phyloP scores from a whole-genome alignment of 345 rosid genomes.

The Boechera stricta region DNA sequence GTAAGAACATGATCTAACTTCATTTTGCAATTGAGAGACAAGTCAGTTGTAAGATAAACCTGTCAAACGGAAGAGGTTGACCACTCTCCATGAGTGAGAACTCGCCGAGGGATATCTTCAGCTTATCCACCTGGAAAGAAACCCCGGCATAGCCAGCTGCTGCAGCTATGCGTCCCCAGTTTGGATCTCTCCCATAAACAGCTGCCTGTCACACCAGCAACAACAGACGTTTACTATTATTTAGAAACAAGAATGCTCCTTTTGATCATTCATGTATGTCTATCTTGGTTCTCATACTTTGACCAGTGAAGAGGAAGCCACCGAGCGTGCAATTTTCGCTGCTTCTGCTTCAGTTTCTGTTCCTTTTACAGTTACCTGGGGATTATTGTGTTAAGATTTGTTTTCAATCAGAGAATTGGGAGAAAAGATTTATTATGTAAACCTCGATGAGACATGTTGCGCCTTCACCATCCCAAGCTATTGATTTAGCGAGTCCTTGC shows the following conservation, averaged over 20 bases:
- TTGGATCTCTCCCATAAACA: slow-evolving; percentile 93
- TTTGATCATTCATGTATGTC: slow-evolving; percentile 21
- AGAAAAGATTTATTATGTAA: not conserved
- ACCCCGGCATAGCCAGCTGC: slow-evolving; percentile 93
- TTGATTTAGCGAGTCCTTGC: slow-evolving; percentile 99
- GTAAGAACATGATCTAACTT: slow-evolving; percentile 4
- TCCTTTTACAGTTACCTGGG: slow-evolving; percentile 75
- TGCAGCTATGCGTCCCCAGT: slow-evolving; percentile 96
- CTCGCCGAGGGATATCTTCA: slow-evolving; percentile 74
- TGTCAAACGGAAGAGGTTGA: slow-evolving; percentile 85
- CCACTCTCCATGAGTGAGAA: slow-evolving; percentile 88
- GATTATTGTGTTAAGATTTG: slow-evolving; percentile 1
- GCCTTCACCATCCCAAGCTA: slow-evolving; percentile 99
- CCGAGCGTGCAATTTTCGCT: slow-evolving; percentile 88
- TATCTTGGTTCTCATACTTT: slow-evolving; percentile 57
- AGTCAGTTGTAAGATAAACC: slow-evolving; percentile 49
- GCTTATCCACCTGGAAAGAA: slow-evolving; percentile 63
- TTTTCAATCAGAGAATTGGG: not conserved
- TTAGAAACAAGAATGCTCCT: slow-evolving; percentile 23
- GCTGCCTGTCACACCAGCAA: slow-evolving; percentile 69
- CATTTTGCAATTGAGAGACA: not conserved
- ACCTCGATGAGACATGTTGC: slow-evolving; percentile 98
- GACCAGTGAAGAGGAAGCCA: slow-evolving; percentile 94
- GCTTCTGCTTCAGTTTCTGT: slow-evolving; percentile 75
- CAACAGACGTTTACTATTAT: not conserved